Conservation (phyloP, 78 protist genomes). For the Creolimax fragrantissima region DNA sequence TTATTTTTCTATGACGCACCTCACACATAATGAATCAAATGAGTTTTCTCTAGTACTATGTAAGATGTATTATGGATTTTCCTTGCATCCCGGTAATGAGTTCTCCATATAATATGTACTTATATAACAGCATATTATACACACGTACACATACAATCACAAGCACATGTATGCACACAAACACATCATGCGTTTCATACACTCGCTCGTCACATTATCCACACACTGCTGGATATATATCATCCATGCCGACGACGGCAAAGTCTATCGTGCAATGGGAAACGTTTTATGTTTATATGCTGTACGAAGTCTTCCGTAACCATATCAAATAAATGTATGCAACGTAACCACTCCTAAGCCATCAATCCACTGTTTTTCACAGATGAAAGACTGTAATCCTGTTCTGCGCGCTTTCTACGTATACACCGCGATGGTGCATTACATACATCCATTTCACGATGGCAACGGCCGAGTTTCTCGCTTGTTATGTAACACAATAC, state of each 20-base stretch:
- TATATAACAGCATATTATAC: neutral
- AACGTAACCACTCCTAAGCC: too few relatives aligned
- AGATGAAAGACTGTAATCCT: neutral
- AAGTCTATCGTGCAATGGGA: too few relatives aligned
- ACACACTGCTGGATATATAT: too few relatives aligned
- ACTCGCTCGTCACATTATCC: neutral
- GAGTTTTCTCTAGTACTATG: too few relatives aligned
- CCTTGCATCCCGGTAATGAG: too few relatives aligned
- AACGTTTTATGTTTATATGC: too few relatives aligned
- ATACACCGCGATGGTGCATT: slow-evolving; percentile 24
- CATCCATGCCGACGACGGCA: too few relatives aligned
- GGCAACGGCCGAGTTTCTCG: slow-evolving; percentile 24
- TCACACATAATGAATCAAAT: too few relatives aligned
- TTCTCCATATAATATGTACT: neutral
- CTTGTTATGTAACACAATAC: neutral
- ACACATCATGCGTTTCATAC: neutral
- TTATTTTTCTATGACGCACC: neutral
- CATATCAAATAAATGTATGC: too few relatives aligned
- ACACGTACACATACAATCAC: neutral
- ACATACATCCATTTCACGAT: slow-evolving; percentile 29
- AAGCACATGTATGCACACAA: neutral
- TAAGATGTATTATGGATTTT: too few relatives aligned
- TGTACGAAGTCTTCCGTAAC: too few relatives aligned
- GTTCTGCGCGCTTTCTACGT: neutral
- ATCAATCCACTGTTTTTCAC: neutral